These are phyloP conservation scores for Lobosporangium transversale DNA, from an alignment of 192 early-diverging fungal species.

Conservation along the genomic window DNA sequence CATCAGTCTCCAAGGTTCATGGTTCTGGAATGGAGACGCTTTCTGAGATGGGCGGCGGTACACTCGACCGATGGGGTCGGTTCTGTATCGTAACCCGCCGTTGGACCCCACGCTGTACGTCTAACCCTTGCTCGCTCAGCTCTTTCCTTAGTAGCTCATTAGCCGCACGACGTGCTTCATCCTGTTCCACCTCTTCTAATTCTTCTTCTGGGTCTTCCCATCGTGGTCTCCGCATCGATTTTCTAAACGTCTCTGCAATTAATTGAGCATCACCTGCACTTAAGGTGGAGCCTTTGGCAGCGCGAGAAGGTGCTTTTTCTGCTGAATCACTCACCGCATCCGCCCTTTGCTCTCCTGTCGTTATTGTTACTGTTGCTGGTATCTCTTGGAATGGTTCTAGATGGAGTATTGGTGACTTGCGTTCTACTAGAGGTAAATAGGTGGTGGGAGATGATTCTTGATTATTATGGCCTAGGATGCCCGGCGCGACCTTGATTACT, in stretches of 20 bases:
- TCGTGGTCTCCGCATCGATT: slow-evolving; percentile 43
- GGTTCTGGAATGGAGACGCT: too few species aligned
- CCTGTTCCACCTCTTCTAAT: slow-evolving; percentile 22
- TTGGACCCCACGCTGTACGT: slow-evolving; percentile 42
- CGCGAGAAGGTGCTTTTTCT: not conserved
- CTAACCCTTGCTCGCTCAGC: slow-evolving; percentile 42
- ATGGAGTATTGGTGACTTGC: slow-evolving; percentile 15
- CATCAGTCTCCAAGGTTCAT: too few species aligned
- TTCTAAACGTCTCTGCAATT: slow-evolving; percentile 49
- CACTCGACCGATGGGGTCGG: not conserved
- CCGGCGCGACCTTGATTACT: slow-evolving; percentile 26
- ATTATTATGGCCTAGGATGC: slow-evolving; percentile 16
- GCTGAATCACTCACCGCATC: not conserved
- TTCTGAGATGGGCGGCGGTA: slow-evolving; percentile 1
- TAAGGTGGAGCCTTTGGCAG: slow-evolving; percentile 12
- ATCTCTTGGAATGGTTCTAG: too few species aligned
- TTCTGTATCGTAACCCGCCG: slow-evolving; percentile 45
- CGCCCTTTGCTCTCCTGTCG: not conserved
- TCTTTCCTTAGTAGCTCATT: slow-evolving; percentile 36
- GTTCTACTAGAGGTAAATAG: slow-evolving; percentile 22
- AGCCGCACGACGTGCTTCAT: slow-evolving; percentile 23
- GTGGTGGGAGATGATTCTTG: not conserved
- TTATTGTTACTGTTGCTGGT: not conserved
- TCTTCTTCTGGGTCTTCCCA: slow-evolving; percentile 34
- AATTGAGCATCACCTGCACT: slow-evolving; percentile 31